Evolutionary conservation across 768 basidiomycete genomes (phyloP).

Genomic region (Rhizopogon salebrosus): DNA sequence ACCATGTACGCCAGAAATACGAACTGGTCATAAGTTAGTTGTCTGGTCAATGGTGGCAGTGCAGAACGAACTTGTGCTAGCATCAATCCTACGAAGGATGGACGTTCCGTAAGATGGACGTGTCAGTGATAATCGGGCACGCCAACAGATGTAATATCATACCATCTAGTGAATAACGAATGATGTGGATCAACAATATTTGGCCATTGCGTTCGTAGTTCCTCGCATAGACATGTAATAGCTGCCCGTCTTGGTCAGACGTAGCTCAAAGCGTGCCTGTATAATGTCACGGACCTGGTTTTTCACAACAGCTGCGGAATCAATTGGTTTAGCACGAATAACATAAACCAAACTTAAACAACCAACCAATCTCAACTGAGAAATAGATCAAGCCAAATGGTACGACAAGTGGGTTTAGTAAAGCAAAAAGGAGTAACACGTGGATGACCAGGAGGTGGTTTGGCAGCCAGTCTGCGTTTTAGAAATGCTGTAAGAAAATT

Average conservation of each 20-base stretch:
- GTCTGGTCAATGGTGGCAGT: neutral
- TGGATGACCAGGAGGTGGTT: constrained; percentile 73
- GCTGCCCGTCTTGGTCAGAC: constrained; percentile 23
- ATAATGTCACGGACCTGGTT: constrained; percentile 47
- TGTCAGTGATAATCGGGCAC: neutral
- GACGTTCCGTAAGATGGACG: no score
- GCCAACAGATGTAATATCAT: constrained; percentile 13
- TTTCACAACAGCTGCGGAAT: constrained; percentile 59
- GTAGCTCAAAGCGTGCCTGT: neutral
- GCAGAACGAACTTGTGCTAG: constrained; percentile 40
- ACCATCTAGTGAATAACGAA: constrained; percentile 85
- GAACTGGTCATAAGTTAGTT: constrained; percentile 31
- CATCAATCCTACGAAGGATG: constrained; percentile 45
- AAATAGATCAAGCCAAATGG: constrained; percentile 74
- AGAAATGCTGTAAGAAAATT: neutral
- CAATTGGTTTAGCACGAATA: constrained; percentile 2
- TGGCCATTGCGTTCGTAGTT: constrained; percentile 73
- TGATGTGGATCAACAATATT: constrained; percentile 56
- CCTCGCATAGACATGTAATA: constrained; percentile 74
- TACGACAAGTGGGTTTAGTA: constrained; percentile 75
- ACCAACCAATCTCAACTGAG: constrained; percentile 52
- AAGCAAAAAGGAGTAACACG: constrained; percentile 62
- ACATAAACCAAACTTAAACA: neutral
- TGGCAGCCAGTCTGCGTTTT: constrained; percentile 70
- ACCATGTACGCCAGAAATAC: constrained; percentile 78